Evolutionary conservation across 2,329 filamentous ascomycete species (phyloP).

Genomic region (Beauveria sp.): DNA sequence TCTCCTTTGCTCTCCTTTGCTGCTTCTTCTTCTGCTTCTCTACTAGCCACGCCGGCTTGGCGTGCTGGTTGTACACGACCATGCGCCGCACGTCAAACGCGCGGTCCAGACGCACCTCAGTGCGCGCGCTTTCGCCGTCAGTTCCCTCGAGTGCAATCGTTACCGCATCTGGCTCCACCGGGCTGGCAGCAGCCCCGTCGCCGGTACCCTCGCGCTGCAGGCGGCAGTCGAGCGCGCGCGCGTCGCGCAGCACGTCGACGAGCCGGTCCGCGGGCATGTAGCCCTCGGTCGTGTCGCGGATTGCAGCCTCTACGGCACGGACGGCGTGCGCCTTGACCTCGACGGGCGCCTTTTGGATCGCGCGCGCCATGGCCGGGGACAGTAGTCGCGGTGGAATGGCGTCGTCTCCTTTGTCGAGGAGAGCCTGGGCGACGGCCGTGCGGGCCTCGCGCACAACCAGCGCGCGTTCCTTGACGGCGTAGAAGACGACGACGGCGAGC

Average conservation of each 20-base stretch:
- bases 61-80: slow-evolving; percentile 1
- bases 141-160: slow-evolving; percentile 18
- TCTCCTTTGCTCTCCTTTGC: neutral
- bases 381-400: slow-evolving; percentile 20
- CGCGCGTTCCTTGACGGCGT: slow-evolving; percentile 24
- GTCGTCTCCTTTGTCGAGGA: slow-evolving; percentile 19
- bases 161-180: neutral
- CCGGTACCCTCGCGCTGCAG: neutral
- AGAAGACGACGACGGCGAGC: slow-evolving; percentile 25
- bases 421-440: slow-evolving; percentile 17
- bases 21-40: neutral
- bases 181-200: neutral
- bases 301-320: slow-evolving; percentile 22
- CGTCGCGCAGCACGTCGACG: slow-evolving; percentile 18
- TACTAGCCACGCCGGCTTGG: neutral
- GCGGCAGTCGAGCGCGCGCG: neutral
- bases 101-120: neutral
- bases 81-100: slow-evolving; percentile 3
- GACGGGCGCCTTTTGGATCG: slow-evolving; percentile 14
- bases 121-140: slow-evolving; percentile 5
- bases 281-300: slow-evolving; percentile 21
- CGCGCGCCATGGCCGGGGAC: slow-evolving; percentile 18
- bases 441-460: slow-evolving; percentile 19
- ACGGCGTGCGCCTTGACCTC: slow-evolving; percentile 16
- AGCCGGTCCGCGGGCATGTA: slow-evolving; percentile 23